Base-by-base conservation (phyloP, 352 stramenopile genomes). In the Globisporangium middletonii region DNA sequence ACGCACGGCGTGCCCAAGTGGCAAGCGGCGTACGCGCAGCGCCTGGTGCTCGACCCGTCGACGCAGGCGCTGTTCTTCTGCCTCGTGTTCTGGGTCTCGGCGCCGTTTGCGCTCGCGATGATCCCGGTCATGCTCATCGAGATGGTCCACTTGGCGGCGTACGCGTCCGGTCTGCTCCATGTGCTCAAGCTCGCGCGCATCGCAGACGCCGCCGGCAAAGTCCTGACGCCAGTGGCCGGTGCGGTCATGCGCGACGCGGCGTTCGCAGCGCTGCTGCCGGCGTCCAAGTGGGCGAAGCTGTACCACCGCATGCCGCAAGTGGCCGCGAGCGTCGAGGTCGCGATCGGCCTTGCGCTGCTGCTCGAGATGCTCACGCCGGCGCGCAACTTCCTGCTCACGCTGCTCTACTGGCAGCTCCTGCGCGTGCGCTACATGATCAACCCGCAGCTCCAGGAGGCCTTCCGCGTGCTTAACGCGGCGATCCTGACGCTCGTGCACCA, bases 371-470 rank as follows among this genome's bases (percentile, higher is more conserved):
- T 96, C 58, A 83, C 79, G 55, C 86, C 87, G 2, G 73, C 79
- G 41, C 80, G 87, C 61, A 96, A 94, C 72, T 89, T 96, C 43
- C 54, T 96, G 67, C 71, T 94, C 50, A 72, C 88, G 19, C 71
- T 96, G 63, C 70, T 94, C 58, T 95, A 92, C 77, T 96, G 87
- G 87, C 87, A 96, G 71, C 73, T 94, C 57, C 68, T 96, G 53
- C 87, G 87, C 53, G 83, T 96, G 68, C 85, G 87, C 62, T 96
- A 96, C 75, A 96, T 96, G 87, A 89, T 94, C 68, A 93, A 83
- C 45, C 82, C 83, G 52, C 78, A 88, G 64, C 69, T 96, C 35
- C 84, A 93, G 64, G 78, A 94, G 44, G 76, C 78, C 12, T 96
- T 95, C 72, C 74, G 77, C 55, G 57, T 66, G 27, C 65, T 96